Percentiles rank a stretch among this genome's conserved stretches.
Conservation (phyloP, 371 early-diverging fungal genomes). For the Globomyces sp. region DNA sequence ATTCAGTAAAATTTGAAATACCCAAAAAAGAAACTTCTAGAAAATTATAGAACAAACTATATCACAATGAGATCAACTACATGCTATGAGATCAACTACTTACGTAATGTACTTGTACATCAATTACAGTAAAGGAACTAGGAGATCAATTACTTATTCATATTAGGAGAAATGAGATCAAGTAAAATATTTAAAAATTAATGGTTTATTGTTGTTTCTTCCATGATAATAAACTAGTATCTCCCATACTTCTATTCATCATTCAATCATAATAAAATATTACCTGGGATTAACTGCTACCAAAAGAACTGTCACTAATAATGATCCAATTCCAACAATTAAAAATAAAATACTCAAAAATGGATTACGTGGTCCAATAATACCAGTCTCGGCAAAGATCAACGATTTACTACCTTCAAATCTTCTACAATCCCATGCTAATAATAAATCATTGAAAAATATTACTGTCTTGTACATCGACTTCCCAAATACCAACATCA, state of each 20-base stretch:
- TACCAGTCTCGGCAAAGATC: conserved; percentile 39
- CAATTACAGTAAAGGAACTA: no score
- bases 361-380: background rate
- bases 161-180: no score
- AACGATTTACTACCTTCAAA: conserved; percentile 81
- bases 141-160: no score
- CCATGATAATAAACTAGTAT: background rate
- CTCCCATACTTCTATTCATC: background rate
- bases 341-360: conserved; percentile 3
- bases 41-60: no score
- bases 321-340: background rate
- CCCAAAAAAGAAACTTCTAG: no score
- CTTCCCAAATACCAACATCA: conserved; percentile 4
- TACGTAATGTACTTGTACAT: no score
- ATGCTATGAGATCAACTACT: no score
- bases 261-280: no score
- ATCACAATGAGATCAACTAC: no score
- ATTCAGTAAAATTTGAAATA: no score
- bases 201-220: background rate
- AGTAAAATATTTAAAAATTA: background rate
- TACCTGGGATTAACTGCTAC: background rate
- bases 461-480: background rate
- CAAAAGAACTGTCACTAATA: background rate
- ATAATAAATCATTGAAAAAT: background rate
- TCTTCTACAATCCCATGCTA: conserved; percentile 60